Percentiles rank a stretch among this genome's conserved stretches.
Conservation (phyloP, 2,329 filamentous ascomycete genomes). For the Hypoxylon sp. region DNA sequence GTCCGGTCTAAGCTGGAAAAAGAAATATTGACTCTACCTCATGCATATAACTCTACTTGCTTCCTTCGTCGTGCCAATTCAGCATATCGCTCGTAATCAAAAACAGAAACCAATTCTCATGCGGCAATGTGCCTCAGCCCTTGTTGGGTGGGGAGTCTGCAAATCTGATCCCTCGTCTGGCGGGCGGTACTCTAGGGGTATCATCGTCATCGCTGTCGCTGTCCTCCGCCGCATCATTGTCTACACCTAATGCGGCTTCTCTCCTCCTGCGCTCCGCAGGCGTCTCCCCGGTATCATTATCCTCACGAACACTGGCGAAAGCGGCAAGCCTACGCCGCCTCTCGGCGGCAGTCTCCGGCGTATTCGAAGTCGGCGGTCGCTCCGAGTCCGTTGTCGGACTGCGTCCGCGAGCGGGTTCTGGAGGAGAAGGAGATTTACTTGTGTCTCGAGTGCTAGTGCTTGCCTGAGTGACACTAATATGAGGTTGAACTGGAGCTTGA, state of each 20-base stretch:
- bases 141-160: conserved; percentile 61
- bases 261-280: conserved; percentile 80
- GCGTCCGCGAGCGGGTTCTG: conserved; percentile 41
- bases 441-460: conserved; percentile 46
- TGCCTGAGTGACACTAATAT: conserved; percentile 47
- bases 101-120: conserved; percentile 9
- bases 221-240: conserved; percentile 57
- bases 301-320: conserved; percentile 60
- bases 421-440: conserved; percentile 40
- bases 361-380: conserved; percentile 54
- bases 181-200: conserved; percentile 64
- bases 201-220: conserved; percentile 71
- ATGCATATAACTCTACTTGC: conserved; percentile 21
- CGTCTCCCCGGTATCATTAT: conserved; percentile 70
- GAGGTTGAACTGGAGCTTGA: conserved; percentile 30
- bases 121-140: conserved; percentile 34
- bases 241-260: conserved; percentile 78
- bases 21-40: conserved; percentile 28
- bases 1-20: conserved; percentile 18
- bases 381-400: conserved; percentile 40
- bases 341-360: conserved; percentile 77
- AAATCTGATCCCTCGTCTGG: conserved; percentile 71
- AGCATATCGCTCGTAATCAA: conserved; percentile 13
- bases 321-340: conserved; percentile 73
- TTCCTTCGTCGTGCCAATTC: conserved; percentile 17